Evolutionary conservation across 2,329 filamentous ascomycete species (phyloP), one percentile per base, ranked within the genome.

Genomic region (Diaporthe humulicola): DNA sequence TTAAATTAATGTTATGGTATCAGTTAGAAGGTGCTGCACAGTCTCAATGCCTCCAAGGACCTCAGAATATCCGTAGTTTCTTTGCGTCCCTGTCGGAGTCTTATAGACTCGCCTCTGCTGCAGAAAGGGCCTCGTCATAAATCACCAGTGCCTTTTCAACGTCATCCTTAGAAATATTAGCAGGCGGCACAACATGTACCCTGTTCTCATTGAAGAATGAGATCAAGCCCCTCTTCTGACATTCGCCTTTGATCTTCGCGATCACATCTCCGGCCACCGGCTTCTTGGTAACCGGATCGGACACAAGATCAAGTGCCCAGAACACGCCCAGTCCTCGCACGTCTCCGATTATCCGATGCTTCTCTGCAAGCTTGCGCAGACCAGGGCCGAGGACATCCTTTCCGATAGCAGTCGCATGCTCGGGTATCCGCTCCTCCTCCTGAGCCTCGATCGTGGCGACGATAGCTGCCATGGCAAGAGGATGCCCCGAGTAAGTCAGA

Each of bases 401-500:
- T 1, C 74, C 74, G 10, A 76, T 74, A 0, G 42, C 45, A 28
- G 74, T 52, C 15, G 74, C 74, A 22, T 76, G 52, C 30, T 74
- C 61, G 4, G 54, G 52, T 17, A 76, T 66, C n/a, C 69, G 17
- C 48, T 76, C 74, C 17, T 76, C 72, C 48, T 76, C 72, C 38
- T 76, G 74, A 2, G 74, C 73, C 61, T 74, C 50, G 56, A 76
- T 48, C 1, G 74, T 76, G 22, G 74, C 74, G 22, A 76, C 74
- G 19, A 76, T 76, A 12, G 74, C 74, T 4, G 74, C 74, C 74
- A 76, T 76, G 56, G 74, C 74, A 4, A 76, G 74, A 38, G 74
- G 74, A 17, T 76, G 74, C 22, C 74, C 74, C 4, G 74, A 76
- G 48, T 76, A 76, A 19, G 74, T 76, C 42, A 76, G 73, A 0